A percentile compares a stretch with the other conserved stretches of the same genome.
phyloP scores from a whole-genome alignment of 2,329 filamentous ascomycete species.

The Aspergillus clavatus region DNA sequence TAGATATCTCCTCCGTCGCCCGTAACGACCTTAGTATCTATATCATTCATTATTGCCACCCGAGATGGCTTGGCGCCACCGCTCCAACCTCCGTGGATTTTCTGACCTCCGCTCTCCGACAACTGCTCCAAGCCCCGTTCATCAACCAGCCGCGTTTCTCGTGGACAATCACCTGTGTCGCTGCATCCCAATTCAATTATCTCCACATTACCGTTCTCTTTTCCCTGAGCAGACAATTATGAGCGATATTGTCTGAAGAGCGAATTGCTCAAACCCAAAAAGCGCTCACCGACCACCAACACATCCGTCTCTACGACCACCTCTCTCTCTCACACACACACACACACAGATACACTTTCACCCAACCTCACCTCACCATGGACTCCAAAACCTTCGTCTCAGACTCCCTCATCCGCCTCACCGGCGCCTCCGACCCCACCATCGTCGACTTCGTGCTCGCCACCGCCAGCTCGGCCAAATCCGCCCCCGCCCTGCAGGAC shows the following conservation, averaged over 20 bases:
- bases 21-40: no score
- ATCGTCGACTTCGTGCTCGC: slow-evolving; percentile 55
- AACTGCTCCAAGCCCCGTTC: background rate
- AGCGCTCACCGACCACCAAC: background rate
- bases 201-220: no score
- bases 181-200: no score
- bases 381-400: slow-evolving; percentile 42
- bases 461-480: slow-evolving; percentile 49
- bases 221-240: slow-evolving; percentile 2
- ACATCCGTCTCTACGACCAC: no score
- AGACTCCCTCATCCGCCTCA: slow-evolving; percentile 49
- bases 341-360: no score
- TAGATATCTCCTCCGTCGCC: no score
- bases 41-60: slow-evolving; percentile 3
- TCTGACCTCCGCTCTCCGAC: background rate
- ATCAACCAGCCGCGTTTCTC: background rate
- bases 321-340: no score
- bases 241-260: slow-evolving; percentile 16
- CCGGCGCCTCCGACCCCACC: slow-evolving; percentile 53
- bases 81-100: slow-evolving; percentile 7
- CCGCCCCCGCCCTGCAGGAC: slow-evolving; percentile 44
- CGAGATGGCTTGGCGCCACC: slow-evolving; percentile 11
- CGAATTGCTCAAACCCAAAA: slow-evolving; percentile 15
- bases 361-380: no score
- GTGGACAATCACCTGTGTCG: no score